Conservation (phyloP, 2,329 filamentous ascomycete species). For the Fusarium kyushuense region DNA sequence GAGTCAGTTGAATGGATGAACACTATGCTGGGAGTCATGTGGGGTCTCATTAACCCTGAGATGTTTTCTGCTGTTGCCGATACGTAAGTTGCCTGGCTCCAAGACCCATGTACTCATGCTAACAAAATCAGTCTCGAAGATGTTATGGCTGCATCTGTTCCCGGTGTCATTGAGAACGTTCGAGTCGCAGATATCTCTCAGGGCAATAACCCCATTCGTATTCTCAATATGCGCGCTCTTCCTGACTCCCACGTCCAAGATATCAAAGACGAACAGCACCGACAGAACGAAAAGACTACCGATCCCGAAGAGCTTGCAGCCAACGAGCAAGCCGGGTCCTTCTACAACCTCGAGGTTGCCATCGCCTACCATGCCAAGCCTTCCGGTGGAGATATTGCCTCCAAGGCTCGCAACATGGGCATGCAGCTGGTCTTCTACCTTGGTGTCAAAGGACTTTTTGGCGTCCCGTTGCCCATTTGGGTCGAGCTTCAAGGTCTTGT, state of each 20-base stretch:
- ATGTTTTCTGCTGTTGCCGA: conserved; percentile 96
- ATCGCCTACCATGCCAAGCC: conserved; percentile 93
- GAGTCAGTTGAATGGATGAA: conserved; percentile 98
- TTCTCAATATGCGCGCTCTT: conserved; percentile 87
- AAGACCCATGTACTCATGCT: not conserved
- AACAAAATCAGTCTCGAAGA: conserved; percentile 64
- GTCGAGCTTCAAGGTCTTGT: conserved; percentile 93
- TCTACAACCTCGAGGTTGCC: conserved; percentile 91
- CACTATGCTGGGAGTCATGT: conserved; percentile 83
- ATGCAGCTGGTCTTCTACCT: conserved; percentile 97
- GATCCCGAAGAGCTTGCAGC: conserved; percentile 89
- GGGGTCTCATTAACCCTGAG: conserved; percentile 93
- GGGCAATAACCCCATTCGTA: conserved; percentile 88
- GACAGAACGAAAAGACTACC: conserved; percentile 82
- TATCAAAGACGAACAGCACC: conserved; percentile 83
- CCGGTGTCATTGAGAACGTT: conserved; percentile 91
- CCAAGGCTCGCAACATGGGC: conserved; percentile 94
- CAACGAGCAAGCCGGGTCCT: conserved; percentile 89
- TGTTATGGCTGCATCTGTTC: conserved; percentile 96
- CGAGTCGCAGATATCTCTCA: conserved; percentile 95
- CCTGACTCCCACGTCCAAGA: conserved; percentile 83
- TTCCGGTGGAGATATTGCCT: conserved; percentile 74
- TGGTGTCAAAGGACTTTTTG: conserved; percentile 88
- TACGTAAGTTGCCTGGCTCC: conserved; percentile 60
- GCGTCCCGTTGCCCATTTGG: conserved; percentile 87